Evolutionary conservation across 257 asterid genomes (phyloP).

Genomic region (Fraxinus excelsior): DNA sequence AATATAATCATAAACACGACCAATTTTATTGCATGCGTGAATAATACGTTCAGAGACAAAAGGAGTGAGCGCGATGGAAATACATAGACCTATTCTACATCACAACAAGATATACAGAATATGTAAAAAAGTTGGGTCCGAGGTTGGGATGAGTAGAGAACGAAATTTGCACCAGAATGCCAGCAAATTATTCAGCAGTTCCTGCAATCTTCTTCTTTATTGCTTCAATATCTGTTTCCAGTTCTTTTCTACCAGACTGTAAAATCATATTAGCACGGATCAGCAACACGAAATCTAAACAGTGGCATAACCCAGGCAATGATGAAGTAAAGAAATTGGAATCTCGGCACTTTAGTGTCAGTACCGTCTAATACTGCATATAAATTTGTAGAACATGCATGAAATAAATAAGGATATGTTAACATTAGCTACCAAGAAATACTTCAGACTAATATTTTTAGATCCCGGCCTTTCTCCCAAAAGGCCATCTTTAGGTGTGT

Average conservation of each 20-base stretch:
- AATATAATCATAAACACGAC: not conserved
- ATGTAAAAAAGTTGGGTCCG: slow-evolving; percentile 24
- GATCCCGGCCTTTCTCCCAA: no score
- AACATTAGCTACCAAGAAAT: no score
- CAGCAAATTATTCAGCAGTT: slow-evolving; percentile 46
- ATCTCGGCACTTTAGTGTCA: not conserved
- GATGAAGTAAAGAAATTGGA: not conserved
- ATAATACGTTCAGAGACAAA: not conserved
- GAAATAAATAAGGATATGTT: not conserved
- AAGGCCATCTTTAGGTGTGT: not conserved
- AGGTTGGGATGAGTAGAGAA: slow-evolving; percentile 18
- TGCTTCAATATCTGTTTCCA: slow-evolving; percentile 75
- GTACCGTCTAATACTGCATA: no score
- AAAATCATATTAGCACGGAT: slow-evolving; percentile 6
- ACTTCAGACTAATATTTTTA: no score
- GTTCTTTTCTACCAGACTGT: slow-evolving; percentile 92
- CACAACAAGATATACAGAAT: slow-evolving; percentile 34
- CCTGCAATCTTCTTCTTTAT: slow-evolving; percentile 91
- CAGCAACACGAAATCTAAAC: not conserved
- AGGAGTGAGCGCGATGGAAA: not conserved
- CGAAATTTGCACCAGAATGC: not conserved
- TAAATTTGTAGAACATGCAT: not conserved
- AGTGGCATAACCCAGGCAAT: not conserved
- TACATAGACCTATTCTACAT: slow-evolving; percentile 47
- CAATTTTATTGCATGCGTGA: not conserved